phyloP scores from a whole-genome alignment of 768 basidiomycete genomes.

The Boletales sp. region DNA sequence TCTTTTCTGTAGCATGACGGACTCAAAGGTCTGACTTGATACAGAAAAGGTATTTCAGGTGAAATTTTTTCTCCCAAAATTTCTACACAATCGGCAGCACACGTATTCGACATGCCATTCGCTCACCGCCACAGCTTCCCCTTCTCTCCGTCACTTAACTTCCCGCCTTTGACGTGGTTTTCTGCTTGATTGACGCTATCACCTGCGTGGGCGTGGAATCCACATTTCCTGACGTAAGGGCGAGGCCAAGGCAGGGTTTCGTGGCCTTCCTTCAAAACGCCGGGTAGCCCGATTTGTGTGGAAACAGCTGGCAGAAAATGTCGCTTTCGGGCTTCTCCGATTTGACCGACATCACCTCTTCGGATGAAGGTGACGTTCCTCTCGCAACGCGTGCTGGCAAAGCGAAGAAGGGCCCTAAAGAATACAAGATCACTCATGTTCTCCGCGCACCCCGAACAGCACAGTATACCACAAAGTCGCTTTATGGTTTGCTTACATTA shows the following conservation, averaged over 20 bases:
- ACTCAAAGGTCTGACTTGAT: too few species aligned
- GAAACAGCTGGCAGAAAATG: conserved; percentile 15
- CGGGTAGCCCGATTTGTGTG: not conserved
- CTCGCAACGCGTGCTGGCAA: conserved; percentile 20
- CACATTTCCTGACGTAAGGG: not conserved
- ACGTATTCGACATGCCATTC: not conserved
- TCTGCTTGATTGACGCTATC: not conserved
- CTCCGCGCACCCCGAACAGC: conserved; percentile 38
- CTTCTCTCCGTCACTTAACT: not conserved
- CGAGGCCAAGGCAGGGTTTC: not conserved
- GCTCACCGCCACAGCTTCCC: not conserved
- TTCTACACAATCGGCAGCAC: conserved; percentile 5
- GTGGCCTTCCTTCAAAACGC: not conserved
- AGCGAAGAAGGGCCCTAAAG: conserved; percentile 23
- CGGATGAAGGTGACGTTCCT: conserved; percentile 34
- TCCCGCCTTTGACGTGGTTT: not conserved
- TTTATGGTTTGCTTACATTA: conserved; percentile 36
- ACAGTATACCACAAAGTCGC: conserved; percentile 39
- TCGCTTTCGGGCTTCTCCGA: conserved; percentile 43
- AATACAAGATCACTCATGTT: conserved; percentile 29
- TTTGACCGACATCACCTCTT: conserved; percentile 43
- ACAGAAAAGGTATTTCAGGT: conserved; percentile 18
- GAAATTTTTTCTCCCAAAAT: conserved; percentile 8
- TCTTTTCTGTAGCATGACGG: too few species aligned
- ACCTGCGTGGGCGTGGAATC: not conserved